Evolutionary conservation across 1,284 basidiomycete genomes (phyloP), one percentile per base, ranked within the genome.

Genomic region (Pseudozyma tsukubaensis): DNA sequence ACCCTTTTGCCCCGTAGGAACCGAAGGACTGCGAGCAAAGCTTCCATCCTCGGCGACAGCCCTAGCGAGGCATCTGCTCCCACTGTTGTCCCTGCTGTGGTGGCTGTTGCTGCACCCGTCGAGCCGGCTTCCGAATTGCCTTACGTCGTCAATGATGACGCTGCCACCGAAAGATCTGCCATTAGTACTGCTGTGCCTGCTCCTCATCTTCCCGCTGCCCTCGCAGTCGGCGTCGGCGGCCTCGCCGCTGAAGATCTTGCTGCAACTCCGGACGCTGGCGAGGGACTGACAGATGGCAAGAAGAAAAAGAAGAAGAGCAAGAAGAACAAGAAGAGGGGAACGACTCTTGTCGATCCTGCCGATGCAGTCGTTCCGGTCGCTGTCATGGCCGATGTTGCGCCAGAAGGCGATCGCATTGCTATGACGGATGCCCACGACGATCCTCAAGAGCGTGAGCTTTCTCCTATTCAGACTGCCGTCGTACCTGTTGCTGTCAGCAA

Each of bases 121-220:
- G 58, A 52, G 37, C 10, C 49, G 10, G 50, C 50, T 18, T 74
- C 72, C 11, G 72, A 74, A 59, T 62, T 74, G 32, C 72, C 72
- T 1, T 74, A 74, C 50, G 50, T 60, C 32, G 52, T 70, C 21
- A 55, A 59, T 21, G 72, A 73, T 34, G 52, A 50, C 29, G 60
- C 59, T 19, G 34, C 42, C 14, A 32, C 43, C 4, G 37, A 59
- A 14, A 60, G 42, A 24, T 29, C 24, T 29, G 24, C 24, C 24
- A 29, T 29, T 6, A 29, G 52, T 10, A 29, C 45, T 11, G 47
- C 49, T 42, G 72, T 60, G 2, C 60, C 72, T 35, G 72, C 62
- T 10, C 29, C 53, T 10, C 43, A 59, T 13, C 55, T 37, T 13
- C 58, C 70, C 11, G 48, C 59, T 34, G 65, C 61, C 4, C 35